A percentile compares a stretch with the other conserved stretches of the same genome.
Evolutionary conservation across 164 flowering plant genomes (phyloP).

Genomic region (Stephania japonica): DNA sequence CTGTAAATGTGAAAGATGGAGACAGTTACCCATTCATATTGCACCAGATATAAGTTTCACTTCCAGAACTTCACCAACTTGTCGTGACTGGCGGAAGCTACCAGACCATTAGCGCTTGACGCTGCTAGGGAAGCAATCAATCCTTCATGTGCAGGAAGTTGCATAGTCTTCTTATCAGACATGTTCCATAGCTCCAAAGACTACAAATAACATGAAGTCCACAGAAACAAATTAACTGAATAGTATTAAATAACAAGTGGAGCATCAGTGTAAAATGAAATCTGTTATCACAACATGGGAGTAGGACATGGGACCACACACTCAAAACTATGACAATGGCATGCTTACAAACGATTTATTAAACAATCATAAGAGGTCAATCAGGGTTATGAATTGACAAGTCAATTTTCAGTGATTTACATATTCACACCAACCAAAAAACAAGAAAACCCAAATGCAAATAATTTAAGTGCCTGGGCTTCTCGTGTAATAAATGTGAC

Average conservation of each 20-base stretch:
- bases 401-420: neutral
- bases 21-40: neutral
- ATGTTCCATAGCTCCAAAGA: conserved; percentile 77
- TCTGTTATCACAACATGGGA: too few species aligned
- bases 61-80: conserved; percentile 70
- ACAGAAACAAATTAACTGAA: neutral
- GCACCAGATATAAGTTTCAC: conserved; percentile 22
- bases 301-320: neutral
- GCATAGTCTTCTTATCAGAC: conserved; percentile 66
- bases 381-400: neutral
- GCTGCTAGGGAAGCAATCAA: conserved; percentile 54
- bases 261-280: too few species aligned
- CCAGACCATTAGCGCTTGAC: conserved; percentile 49
- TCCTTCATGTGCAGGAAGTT: conserved; percentile 56
- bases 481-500: too few species aligned
- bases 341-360: neutral
- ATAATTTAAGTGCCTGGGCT: too few species aligned
- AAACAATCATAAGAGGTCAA: neutral
- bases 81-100: conserved; percentile 83
- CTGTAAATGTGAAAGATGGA: neutral
- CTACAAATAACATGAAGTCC: conserved; percentile 23
- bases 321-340: neutral
- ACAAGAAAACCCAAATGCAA: too few species aligned
- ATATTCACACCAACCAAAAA: neutral
- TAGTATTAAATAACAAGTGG: neutral